Evolutionary conservation across 2,329 filamentous ascomycete genomes (phyloP).

Genomic region (Trichoderma atrobrunneum): DNA sequence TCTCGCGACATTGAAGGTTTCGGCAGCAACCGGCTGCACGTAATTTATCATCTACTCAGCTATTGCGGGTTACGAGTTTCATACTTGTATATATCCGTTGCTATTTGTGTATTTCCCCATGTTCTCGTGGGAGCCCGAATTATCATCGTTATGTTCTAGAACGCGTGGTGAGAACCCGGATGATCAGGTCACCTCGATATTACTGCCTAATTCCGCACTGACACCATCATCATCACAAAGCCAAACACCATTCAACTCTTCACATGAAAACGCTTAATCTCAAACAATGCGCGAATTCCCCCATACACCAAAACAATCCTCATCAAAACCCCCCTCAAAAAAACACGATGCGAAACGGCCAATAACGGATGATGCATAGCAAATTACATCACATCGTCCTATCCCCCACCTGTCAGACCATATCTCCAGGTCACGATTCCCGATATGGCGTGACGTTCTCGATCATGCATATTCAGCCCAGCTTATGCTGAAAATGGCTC

Average conservation of each 20-base stretch:
- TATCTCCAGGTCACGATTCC: not conserved
- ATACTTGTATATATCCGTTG: not conserved
- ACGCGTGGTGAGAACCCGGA: not conserved
- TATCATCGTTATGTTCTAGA: not conserved
- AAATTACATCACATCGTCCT: constrained; percentile 8
- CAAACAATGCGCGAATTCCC: constrained; percentile 1
- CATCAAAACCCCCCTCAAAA: not conserved
- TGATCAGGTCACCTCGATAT: not conserved
- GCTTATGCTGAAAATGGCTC: constrained; percentile 4
- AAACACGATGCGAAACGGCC: not conserved
- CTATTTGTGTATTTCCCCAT: not conserved
- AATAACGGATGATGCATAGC: constrained; percentile 6
- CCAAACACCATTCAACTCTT: not conserved
- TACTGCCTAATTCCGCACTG: not conserved
- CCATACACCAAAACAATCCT: not conserved
- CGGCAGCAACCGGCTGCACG: not conserved
- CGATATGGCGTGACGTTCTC: constrained; percentile 11
- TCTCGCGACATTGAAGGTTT: not conserved
- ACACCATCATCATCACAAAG: not conserved
- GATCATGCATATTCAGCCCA: constrained; percentile 13
- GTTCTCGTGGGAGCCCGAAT: not conserved
- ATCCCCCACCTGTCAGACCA: constrained; percentile 14
- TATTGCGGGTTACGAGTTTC: not conserved
- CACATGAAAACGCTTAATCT: not conserved
- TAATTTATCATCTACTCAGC: not conserved